Evolutionary conservation across 1,139 yeast genomes (phyloP).

Genomic region (Meyerozyma carpophila): DNA sequence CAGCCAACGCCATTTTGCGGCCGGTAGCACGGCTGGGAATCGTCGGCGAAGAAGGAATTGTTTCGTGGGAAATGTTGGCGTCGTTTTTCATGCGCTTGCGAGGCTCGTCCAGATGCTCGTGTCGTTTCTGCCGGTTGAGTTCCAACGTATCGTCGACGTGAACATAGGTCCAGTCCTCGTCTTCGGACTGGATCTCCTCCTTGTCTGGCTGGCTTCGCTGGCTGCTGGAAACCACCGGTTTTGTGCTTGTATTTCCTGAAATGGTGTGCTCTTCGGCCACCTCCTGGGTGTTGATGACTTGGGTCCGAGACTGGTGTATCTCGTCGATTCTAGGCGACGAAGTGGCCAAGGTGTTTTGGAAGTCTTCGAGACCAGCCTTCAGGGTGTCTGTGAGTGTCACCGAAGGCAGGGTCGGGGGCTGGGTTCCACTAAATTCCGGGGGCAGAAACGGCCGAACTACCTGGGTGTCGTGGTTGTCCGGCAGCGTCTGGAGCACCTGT

Average conservation of each 20-base stretch:
- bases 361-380: neutral
- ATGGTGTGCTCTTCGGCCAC: neutral
- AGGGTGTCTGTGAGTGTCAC: neutral
- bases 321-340: neutral
- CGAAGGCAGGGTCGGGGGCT: neutral
- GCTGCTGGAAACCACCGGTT: slow-evolving; percentile 1
- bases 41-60: slow-evolving; percentile 3
- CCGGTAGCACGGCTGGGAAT: slow-evolving; percentile 5
- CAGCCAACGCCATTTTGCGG: slow-evolving; percentile 3
- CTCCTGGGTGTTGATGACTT: slow-evolving; percentile 2
- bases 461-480: neutral
- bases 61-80: slow-evolving; percentile 3
- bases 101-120: neutral
- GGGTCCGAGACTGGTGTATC: neutral
- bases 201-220: neutral
- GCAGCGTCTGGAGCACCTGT: neutral
- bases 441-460: neutral
- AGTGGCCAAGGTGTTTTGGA: neutral
- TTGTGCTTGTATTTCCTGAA: neutral
- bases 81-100: neutral
- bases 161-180: neutral
- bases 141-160: neutral
- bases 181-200: slow-evolving; percentile 1
- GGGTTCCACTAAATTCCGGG: neutral
- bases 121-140: neutral